Evolutionary conservation across 164 flowering plant genomes (phyloP), one percentile per base, ranked within the genome.

Genomic region (Akebia trifoliata): DNA sequence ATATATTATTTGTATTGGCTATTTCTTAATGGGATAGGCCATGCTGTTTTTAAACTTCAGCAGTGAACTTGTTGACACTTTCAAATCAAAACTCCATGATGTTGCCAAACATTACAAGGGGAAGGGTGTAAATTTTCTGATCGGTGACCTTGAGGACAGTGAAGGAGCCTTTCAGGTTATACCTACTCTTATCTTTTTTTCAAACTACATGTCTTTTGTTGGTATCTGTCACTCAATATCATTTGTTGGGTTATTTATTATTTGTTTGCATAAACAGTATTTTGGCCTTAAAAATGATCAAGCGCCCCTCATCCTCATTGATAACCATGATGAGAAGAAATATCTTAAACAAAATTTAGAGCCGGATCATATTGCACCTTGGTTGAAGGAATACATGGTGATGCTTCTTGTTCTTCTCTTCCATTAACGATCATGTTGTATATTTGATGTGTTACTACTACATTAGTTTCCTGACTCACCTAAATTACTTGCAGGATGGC

Each of bases 371-470:
- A 74, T 94, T 67, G 90, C 77, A 14, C 59, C 83, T 50, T 94
- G 99, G 99, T 37, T 94, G 68, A 79, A 82, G 69, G 86, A 84
- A 7, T 88, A 72, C 76, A 72, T 64, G 97, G 99, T 90, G 50
- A 62, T 39, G 7, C 24, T 22, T 57, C n/a, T 30, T 29, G 4
- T 45, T 43, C 43, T 54, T 45, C 53, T 54, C 17, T n/a, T 42
- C 43, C 26, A 1, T 24, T 2, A 21, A 6, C 8, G 85, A 82
- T 25, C 85, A 91, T 28, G 10, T 22, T 15, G 1, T 29, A 51
- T 36, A 1, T 10, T 32, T 17, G 56, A 82, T 73, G 4, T 4
- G 15, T 9, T 28, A 4, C 34, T 18, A 4, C 1, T 40, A 9
- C 14, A 42, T 30, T 39, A 26, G 11, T 30, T 37, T 29, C 62